A percentile compares a stretch with the other conserved stretches of the same genome.
Evolutionary conservation across 2,329 filamentous ascomycete species (phyloP).

Genomic region (Colletotrichum karsti): DNA sequence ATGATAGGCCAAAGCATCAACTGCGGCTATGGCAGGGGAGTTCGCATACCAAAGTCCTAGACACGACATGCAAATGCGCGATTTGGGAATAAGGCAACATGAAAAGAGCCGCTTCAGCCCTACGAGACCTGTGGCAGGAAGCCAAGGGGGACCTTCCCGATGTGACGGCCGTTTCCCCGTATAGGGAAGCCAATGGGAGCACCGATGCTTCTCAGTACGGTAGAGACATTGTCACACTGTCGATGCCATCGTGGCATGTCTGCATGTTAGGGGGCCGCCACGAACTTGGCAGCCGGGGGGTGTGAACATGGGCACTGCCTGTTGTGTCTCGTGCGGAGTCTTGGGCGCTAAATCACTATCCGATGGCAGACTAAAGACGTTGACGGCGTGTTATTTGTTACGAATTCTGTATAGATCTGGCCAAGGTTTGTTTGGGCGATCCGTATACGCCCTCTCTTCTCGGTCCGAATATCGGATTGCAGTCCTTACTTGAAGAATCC

Average conservation of each 20-base stretch:
- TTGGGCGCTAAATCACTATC: neutral
- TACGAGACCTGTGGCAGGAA: neutral
- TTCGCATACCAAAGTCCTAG: neutral
- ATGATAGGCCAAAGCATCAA: neutral
- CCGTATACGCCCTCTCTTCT: neutral
- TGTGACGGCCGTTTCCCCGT: neutral
- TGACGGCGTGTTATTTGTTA: neutral
- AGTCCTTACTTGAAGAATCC: too few species aligned
- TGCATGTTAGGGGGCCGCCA: neutral
- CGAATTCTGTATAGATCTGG: neutral
- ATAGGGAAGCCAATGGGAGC: neutral
- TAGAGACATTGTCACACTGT: neutral
- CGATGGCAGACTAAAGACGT: neutral
- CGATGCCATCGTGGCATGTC: neutral
- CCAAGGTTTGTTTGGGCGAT: neutral
- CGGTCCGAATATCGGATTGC: neutral
- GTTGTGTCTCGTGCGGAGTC: neutral
- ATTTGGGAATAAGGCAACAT: neutral
- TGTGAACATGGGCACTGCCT: neutral
- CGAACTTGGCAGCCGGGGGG: neutral
- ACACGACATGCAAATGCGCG: neutral
- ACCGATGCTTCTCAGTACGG: neutral
- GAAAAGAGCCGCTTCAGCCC: neutral
- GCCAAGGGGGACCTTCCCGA: neutral
- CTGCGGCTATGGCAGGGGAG: neutral